Evolutionary conservation across 179 eudicot genomes (phyloP).

Genomic region (Actinidia polygama): DNA sequence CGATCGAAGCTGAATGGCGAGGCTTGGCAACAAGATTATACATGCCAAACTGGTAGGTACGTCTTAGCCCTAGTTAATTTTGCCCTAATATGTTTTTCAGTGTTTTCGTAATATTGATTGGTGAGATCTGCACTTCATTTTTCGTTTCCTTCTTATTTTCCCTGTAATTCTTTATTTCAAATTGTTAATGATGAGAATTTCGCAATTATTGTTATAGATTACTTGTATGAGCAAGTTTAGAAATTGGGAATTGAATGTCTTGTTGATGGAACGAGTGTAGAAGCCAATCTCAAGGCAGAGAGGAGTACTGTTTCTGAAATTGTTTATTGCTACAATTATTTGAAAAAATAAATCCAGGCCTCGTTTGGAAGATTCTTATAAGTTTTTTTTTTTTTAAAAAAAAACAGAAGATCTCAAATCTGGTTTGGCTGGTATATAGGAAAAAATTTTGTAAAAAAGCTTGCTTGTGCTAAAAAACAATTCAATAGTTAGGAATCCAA

Average conservation of each 20-base stretch:
- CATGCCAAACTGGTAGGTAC: conserved; percentile 75
- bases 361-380: too few relatives aligned
- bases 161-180: neutral
- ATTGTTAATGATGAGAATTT: neutral
- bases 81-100: neutral
- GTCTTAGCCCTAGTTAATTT: conserved; percentile 20
- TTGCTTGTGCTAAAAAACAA: too few relatives aligned
- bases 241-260: neutral
- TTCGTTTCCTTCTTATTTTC: neutral
- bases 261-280: neutral
- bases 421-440: too few relatives aligned
- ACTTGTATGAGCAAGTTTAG: neutral
- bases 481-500: too few relatives aligned
- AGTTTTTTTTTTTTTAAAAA: too few relatives aligned
- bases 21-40: conserved; percentile 7
- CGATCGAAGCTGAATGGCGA: conserved; percentile 31
- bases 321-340: too few relatives aligned
- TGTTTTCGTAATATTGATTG: neutral
- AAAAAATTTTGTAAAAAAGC: too few relatives aligned
- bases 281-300: neutral
- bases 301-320: neutral
- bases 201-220: neutral
- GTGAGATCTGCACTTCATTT: neutral
- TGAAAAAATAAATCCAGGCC: too few relatives aligned
- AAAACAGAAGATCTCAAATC: too few relatives aligned